phyloP scores from a whole-genome alignment of 495 filamentous ascomycete species.

The Penicillium fimorum region DNA sequence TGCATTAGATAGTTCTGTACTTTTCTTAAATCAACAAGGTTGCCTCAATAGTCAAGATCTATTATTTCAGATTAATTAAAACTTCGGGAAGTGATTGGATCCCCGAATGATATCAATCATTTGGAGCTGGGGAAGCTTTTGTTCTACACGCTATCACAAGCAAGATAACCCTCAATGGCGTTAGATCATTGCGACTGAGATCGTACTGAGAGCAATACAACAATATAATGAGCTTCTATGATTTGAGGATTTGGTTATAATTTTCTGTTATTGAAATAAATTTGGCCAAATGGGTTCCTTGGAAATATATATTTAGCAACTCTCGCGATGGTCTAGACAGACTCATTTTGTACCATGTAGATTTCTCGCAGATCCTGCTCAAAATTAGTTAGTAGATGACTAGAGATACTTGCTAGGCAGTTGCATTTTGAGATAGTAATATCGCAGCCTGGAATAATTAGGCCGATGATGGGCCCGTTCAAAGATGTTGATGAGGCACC shows the following conservation, averaged over 20 bases:
- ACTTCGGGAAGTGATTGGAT: no score
- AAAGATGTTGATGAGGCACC: no score
- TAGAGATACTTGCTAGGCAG: background rate
- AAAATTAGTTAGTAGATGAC: background rate
- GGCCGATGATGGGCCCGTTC: background rate
- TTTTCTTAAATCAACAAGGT: background rate
- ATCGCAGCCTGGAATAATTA: constrained; percentile 1
- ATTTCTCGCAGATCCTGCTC: background rate
- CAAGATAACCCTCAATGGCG: no score
- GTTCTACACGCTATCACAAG: no score
- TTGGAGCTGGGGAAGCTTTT: no score
- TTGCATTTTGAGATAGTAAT: background rate
- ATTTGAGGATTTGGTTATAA: background rate
- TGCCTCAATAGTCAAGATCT: background rate
- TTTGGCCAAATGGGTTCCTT: background rate
- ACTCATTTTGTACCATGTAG: background rate
- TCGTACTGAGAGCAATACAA: no score
- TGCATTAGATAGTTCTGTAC: background rate
- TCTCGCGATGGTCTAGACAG: background rate
- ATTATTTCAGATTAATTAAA: no score
- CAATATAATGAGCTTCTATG: no score
- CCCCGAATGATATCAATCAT: no score
- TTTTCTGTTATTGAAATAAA: background rate
- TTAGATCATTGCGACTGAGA: no score
- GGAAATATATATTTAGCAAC: background rate